Base-by-base conservation (phyloP, 495 filamentous ascomycete genomes). In the Tuber indicum region DNA sequence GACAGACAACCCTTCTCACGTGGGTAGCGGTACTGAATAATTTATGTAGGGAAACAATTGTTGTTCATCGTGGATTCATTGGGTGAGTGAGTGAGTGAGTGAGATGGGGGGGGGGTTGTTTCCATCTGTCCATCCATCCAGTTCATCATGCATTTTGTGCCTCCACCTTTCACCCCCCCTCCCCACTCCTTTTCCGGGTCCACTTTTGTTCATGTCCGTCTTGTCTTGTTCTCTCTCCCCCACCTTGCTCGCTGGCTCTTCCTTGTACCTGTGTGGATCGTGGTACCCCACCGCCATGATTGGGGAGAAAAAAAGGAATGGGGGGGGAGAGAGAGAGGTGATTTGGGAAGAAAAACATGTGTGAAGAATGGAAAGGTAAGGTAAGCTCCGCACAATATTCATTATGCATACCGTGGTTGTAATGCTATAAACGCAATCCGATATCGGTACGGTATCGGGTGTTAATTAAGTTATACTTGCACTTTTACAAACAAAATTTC, bases 101-200 rank as follows among this genome's bases (percentile, higher is more conserved):
- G 49, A 12, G 46, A 47, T 47, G 45, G 45, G 16, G 12, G 46
- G 46, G 6, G 0, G 46, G 46, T 47, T 47, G 46, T 58, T 58
- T 23, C 47, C 47, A 47, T 47, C 7, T 41, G 39, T 41, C 39
- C 8, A 23, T 14, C 52, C 52, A 66, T 66, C 58, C 58, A 66
- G 58, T 32, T 66, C 58, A 66, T 17, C 58, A 66, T 66, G 26
- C 58, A 32, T 66, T 66, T 66, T 66, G 58, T 66, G 58, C 58
- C 32, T 66, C 58, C 58, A 32, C 26, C 58, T 66, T 66, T 66
- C 58, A 10, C 14, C 26, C 58, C 58, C 58, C 58, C 58, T n/a
- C 3, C 52, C 52, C 7, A 10, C 12, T 16, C 6, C n/a, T 32
- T 32, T 5, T n/a, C 58, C n/a, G 58, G 58, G 58, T 66, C 58